Base-by-base conservation (phyloP, 148 eudicot species). In the Chenopodium quinoa region DNA sequence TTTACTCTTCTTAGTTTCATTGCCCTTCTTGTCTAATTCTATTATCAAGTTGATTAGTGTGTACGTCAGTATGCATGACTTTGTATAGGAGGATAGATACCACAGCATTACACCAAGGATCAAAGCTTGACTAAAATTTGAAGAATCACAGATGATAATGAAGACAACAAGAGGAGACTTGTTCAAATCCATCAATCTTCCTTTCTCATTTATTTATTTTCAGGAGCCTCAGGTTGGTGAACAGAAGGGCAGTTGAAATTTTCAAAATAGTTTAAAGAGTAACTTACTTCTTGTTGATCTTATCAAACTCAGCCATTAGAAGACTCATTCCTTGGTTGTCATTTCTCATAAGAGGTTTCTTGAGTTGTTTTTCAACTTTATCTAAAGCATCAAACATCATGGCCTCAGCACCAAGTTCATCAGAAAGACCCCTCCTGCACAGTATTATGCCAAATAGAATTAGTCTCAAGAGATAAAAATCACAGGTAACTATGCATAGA, bases 381-480 rank as follows among this genome's bases (percentile, higher is more conserved):
- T 93, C 98, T 79, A 96, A 86, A 32, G 98, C 99, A 54, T 91
- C 93, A 87, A 92, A 88, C 99, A 92, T 92, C 99, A 96, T 85
- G 37, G 90, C 89, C 88, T 93, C 98, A 9, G 90, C 92, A 82
- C 98, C 99, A 75, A 92, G 92, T 9, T 93, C 93, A 84, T 96
- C 99, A 81, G 91, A 60, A 64, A 93, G 89, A 76, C 98, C 98
- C 71, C 94, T 91, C 97, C 99, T 96, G 90, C 86, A 85, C 34
- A 80, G 79, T 65, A 77, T 60, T 69, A 50, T 63, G 23, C 31
- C 46, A 67, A 54, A 52, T 46, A 67, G 77, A 78, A 73, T 75
- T 47, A 40, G 48, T 27, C 22, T 3, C 64, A 72, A 72, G 22
- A 22, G 40, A 46, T 16, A 29, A 44, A 7, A 0, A 12, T 9